Percentiles rank a stretch among this genome's conserved stretches.
Conservation (phyloP, 768 basidiomycete genomes). For the Phanerochaete sordida region DNA sequence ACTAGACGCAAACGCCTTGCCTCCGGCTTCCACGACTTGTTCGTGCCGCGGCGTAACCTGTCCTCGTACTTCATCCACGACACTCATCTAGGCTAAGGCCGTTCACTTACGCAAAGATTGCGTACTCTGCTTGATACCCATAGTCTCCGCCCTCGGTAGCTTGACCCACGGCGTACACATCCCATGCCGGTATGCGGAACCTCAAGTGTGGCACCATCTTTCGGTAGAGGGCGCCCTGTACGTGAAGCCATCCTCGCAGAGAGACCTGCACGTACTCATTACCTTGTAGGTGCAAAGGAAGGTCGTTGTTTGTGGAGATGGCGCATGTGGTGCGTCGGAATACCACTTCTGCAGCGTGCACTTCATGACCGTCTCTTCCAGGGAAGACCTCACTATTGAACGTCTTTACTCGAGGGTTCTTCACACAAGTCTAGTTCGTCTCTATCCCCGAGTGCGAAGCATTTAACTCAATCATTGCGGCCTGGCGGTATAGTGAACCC, state of each 20-base stretch:
- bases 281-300: conserved; percentile 30
- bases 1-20: too few relatives aligned
- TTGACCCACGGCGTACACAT: neutral
- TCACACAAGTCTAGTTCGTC: conserved; percentile 89
- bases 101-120: too few relatives aligned
- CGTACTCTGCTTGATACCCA: too few relatives aligned
- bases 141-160: neutral
- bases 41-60: too few relatives aligned
- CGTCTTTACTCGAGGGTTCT: conserved; percentile 88
- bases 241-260: conserved; percentile 15
- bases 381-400: conserved; percentile 85
- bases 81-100: too few relatives aligned
- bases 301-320: conserved; percentile 93
- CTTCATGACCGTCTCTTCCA: conserved; percentile 24
- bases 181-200: conserved; percentile 57
- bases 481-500: conserved; percentile 56
- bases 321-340: conserved; percentile 76
- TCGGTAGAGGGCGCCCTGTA: conserved; percentile 55
- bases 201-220: conserved; percentile 44
- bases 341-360: neutral
- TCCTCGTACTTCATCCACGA: too few relatives aligned
- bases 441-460: neutral
- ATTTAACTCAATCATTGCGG: neutral
- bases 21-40: too few relatives aligned
- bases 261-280: neutral